Evolutionary conservation across 495 filamentous ascomycete genomes (phyloP).

Genomic region (Aspergillus avenaceus): DNA sequence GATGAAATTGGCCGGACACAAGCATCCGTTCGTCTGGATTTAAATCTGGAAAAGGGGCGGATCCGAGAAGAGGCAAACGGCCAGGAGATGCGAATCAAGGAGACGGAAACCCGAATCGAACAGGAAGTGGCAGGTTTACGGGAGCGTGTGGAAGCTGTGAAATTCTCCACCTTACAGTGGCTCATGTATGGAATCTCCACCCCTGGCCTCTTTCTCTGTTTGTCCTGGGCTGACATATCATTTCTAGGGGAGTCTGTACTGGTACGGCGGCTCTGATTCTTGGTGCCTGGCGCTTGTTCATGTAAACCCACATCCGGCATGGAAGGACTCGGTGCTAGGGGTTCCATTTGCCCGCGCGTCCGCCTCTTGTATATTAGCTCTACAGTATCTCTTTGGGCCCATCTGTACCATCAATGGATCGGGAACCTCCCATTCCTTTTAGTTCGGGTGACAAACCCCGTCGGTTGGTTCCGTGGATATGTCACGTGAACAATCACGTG

Average conservation of each 20-base stretch:
- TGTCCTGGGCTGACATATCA: conserved; percentile 21
- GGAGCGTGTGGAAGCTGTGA: conserved; percentile 92
- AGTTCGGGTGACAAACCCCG: too few relatives aligned
- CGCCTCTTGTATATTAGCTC: too few relatives aligned
- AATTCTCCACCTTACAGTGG: conserved; percentile 98
- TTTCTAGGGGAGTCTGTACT: conserved; percentile 80
- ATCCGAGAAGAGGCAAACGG: conserved; percentile 96
- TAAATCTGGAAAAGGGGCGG: conserved; percentile 95
- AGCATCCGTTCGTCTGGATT: conserved; percentile 81
- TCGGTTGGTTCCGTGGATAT: too few relatives aligned
- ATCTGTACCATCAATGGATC: too few relatives aligned
- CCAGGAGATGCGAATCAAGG: conserved; percentile 97
- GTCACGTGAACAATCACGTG: too few relatives aligned
- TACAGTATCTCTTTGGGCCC: too few relatives aligned
- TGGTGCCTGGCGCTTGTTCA: conserved; percentile 92
- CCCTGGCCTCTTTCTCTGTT: conserved; percentile 1
- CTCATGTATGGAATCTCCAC: conserved; percentile 58
- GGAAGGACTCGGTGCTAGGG: too few relatives aligned
- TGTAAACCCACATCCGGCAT: too few relatives aligned
- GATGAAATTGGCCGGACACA: conserved; percentile 95
- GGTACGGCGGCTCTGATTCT: conserved; percentile 88
- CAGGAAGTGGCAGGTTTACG: conserved; percentile 90
- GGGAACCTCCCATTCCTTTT: too few relatives aligned
- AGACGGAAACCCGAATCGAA: conserved; percentile 97
- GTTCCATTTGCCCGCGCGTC: too few relatives aligned